Conservation (phyloP, 75 land plant genomes). For the Selaginella tamariscina region DNA sequence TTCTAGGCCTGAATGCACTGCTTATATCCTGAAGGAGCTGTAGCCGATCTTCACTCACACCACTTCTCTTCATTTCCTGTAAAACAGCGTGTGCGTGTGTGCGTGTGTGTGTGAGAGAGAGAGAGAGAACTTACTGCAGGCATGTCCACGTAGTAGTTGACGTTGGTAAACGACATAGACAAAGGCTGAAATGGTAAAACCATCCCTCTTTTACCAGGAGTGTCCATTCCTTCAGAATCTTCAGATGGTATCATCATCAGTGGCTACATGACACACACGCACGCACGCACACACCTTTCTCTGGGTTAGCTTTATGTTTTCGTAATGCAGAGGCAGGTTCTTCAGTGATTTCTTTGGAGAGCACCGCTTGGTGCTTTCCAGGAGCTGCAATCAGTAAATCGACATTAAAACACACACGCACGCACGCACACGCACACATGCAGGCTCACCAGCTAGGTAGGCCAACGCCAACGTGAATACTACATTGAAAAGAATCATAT, state of each 20-base stretch:
- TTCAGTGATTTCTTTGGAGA: too few species aligned
- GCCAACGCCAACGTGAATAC: conserved; percentile 5
- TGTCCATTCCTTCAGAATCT: too few species aligned
- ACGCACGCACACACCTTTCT: too few species aligned
- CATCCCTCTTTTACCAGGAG: conserved; percentile 28
- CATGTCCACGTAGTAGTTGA: conserved; percentile 37
- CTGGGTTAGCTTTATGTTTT: too few species aligned
- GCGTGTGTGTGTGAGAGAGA: background rate
- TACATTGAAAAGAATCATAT: background rate
- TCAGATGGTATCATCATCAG: too few species aligned
- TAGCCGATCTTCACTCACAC: conserved; percentile 29
- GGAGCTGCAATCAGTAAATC: too few species aligned
- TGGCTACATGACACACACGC: too few species aligned
- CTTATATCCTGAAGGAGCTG: conserved; percentile 33
- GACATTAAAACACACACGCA: background rate
- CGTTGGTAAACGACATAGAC: conserved; percentile 20
- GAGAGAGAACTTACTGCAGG: conserved; percentile 18
- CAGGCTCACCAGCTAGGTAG: background rate
- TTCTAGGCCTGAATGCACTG: conserved; percentile 43
- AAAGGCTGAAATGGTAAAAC: conserved; percentile 31
- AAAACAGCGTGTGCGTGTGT: too few species aligned
- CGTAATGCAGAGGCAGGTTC: too few species aligned
- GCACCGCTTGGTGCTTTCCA: too few species aligned
- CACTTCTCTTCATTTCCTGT: conserved; percentile 35
- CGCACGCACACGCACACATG: background rate